Evolutionary conservation across 1,139 yeast species (phyloP).

Genomic region (Meyerozyma guilliermondii): DNA sequence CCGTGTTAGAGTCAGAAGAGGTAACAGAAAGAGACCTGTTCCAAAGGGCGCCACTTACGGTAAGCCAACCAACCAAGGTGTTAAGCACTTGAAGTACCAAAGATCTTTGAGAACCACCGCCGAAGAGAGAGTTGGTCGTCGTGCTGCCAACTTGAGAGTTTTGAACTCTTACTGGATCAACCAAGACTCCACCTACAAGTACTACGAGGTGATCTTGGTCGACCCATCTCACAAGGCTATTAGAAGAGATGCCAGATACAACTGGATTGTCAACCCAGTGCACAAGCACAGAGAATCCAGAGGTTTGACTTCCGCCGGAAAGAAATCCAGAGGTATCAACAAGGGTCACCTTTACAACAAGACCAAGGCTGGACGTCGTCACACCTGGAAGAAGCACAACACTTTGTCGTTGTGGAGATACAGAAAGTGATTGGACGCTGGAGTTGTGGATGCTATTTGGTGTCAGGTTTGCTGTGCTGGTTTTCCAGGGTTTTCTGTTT

Average conservation of each 20-base stretch:
- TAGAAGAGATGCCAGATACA: slow-evolving; percentile 98
- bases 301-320: slow-evolving; percentile 98
- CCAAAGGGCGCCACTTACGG: slow-evolving; percentile 99
- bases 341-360: slow-evolving; percentile 99
- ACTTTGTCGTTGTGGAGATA: slow-evolving; percentile 99
- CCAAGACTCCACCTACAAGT: slow-evolving; percentile 99
- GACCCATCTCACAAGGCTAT: slow-evolving; percentile 98
- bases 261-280: slow-evolving; percentile 99
- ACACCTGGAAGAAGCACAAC: slow-evolving; percentile 99
- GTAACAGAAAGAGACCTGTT: slow-evolving; percentile 99
- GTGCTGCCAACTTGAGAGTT: slow-evolving; percentile 98
- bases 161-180: slow-evolving; percentile 99
- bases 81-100: slow-evolving; percentile 98
- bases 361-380: slow-evolving; percentile 97
- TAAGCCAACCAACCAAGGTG: slow-evolving; percentile 99
- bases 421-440: slow-evolving; percentile 64
- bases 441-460: too few relatives aligned
- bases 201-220: slow-evolving; percentile 94
- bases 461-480: slow-evolving; percentile 4
- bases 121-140: slow-evolving; percentile 99
- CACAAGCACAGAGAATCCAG: slow-evolving; percentile 99
- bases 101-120: slow-evolving; percentile 97
- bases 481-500: too few relatives aligned
- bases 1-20: slow-evolving; percentile 99
- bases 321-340: slow-evolving; percentile 99